A percentile compares a stretch with the other conserved stretches of the same genome.
phyloP scores from a whole-genome alignment of 148 eudicot genomes.

The Chenopodium quinoa region DNA sequence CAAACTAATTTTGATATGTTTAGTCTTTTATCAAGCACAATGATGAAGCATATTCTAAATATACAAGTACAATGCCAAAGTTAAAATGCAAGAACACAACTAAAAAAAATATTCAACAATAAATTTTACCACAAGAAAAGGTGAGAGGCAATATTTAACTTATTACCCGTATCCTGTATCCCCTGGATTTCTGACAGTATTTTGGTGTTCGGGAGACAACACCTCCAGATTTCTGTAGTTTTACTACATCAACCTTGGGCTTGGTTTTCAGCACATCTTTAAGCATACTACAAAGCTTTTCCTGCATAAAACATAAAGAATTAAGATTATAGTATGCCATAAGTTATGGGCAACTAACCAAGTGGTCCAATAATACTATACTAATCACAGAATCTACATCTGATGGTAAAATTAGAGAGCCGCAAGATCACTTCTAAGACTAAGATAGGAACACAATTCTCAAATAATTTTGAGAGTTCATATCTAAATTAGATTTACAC shows the following conservation, averaged over 20 bases:
- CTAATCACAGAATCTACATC: neutral
- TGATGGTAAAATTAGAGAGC: neutral
- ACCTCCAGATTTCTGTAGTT: constrained; percentile 96
- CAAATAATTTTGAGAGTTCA: neutral
- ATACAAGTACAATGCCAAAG: neutral
- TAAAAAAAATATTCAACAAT: neutral
- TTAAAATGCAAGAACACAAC: neutral
- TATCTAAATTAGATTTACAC: neutral
- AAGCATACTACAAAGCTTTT: constrained; percentile 94
- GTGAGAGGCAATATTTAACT: neutral
- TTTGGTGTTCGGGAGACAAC: constrained; percentile 72
- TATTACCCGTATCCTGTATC: constrained; percentile 69
- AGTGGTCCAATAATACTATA: neutral
- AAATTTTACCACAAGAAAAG: neutral
- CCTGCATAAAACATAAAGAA: constrained; percentile 47
- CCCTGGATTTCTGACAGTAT: constrained; percentile 73
- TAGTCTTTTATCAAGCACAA: neutral
- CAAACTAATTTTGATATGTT: too few species aligned
- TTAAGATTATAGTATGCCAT: constrained; percentile 10
- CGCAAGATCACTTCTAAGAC: neutral
- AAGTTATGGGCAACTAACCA: neutral
- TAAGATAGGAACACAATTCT: neutral
- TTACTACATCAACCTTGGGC: constrained; percentile 92
- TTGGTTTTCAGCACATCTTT: constrained; percentile 74
- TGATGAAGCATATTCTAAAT: neutral